These are phyloP conservation scores for Vishniacozyma victoriae DNA, from an alignment of 768 basidiomycete genomes.

Conservation along the genomic window DNA sequence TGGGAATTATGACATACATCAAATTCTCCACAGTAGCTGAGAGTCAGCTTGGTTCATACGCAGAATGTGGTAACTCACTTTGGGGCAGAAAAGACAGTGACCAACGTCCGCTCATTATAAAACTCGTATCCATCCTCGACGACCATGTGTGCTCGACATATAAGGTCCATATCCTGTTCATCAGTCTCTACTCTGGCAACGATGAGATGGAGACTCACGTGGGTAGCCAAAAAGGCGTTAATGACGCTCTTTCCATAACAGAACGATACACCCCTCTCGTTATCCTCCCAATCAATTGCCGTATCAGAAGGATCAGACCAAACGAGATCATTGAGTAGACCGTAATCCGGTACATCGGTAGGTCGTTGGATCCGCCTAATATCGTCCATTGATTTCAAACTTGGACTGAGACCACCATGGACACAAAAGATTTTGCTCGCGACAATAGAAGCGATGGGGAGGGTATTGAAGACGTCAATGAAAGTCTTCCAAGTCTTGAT, in stretches of 20 bases:
- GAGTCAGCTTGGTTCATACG: background rate
- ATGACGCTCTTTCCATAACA: slow-evolving; percentile 98
- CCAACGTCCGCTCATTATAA: slow-evolving; percentile 97
- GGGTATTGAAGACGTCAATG: slow-evolving; percentile 98
- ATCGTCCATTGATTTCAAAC: slow-evolving; percentile 73
- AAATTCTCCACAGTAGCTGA: slow-evolving; percentile 48
- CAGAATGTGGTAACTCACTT: slow-evolving; percentile 60
- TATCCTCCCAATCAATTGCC: slow-evolving; percentile 98
- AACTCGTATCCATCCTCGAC: slow-evolving; percentile 96
- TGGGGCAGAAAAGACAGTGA: slow-evolving; percentile 97
- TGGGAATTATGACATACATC: slow-evolving; percentile 3
- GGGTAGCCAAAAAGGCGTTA: slow-evolving; percentile 73
- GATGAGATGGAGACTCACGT: slow-evolving; percentile 30
- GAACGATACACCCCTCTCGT: slow-evolving; percentile 96
- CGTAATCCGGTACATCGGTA: slow-evolving; percentile 95
- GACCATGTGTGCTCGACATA: slow-evolving; percentile 99
- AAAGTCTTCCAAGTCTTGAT: slow-evolving; percentile 99
- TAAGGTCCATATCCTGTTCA: slow-evolving; percentile 83
- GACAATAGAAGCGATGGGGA: slow-evolving; percentile 96
- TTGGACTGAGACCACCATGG: slow-evolving; percentile 79
- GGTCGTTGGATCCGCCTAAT: slow-evolving; percentile 96
- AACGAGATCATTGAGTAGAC: slow-evolving; percentile 88
- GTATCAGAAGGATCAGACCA: slow-evolving; percentile 99
- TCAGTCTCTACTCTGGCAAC: slow-evolving; percentile 29
- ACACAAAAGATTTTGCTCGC: slow-evolving; percentile 99